Base-by-base conservation (phyloP, 345 rosid species). In the Moricandia arvensis region DNA sequence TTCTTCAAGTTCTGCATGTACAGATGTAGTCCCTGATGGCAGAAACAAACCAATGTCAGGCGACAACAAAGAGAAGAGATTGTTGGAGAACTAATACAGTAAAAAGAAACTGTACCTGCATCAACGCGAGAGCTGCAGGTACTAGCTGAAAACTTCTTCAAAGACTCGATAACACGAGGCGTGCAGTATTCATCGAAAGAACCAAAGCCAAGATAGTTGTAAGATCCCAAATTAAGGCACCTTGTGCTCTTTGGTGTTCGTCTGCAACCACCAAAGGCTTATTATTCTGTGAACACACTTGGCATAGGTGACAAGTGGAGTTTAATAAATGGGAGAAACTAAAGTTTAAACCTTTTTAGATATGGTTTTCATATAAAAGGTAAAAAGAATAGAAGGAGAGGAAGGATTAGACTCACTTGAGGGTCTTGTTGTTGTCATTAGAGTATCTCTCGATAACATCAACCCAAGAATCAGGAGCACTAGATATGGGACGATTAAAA, bases 191-290 rank as follows among this genome's bases (percentile, higher is more conserved):
- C 99, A 87, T 95, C 99, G 4, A 88, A 83, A 9, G 97, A 93
- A 55, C 96, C 97, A 80, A 95, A 95, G 7, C 99, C 99, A 71
- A 95, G 97, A 81, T 95, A 95, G 67, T 95, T 95, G 86, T 95
- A 95, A 3, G 97, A 92, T 4, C 97, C 99, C 87, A 95, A 77
- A 80, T 95, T 95, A 54, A 95, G 95, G 69, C 99, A 95, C 73
- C 81, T 88, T 38, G n/a, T 88, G 51, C 75, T 59, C 16, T 94
- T 90, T 6, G 85, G 59, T 24, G 97, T 91, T 76, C 97, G 90
- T 77, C 98, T 91, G 89, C 85, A 77, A 47, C 53, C 53, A 47
- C 53, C 57, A 59, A 21, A 33, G 24, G 8, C 17, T 71, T 15
- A 54, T 9, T 7, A 13, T 18, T 0, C 31, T 29, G 31, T 31